A percentile compares a stretch with the other conserved stretches of the same genome.
Conservation (phyloP, 495 filamentous ascomycete species). For the Talaromyces proteolyticus region DNA sequence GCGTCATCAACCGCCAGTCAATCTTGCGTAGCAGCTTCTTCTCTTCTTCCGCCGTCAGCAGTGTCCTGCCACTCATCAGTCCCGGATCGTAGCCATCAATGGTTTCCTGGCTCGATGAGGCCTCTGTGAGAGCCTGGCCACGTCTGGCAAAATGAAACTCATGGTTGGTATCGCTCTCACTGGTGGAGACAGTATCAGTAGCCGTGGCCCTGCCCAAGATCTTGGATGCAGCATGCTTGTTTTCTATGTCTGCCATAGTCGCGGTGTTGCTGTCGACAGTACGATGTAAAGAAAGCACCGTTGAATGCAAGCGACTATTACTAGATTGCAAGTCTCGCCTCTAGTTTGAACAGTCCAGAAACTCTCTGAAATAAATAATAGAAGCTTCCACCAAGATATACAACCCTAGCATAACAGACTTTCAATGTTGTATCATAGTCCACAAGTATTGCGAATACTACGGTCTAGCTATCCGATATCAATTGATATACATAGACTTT, state of each 20-base stretch:
- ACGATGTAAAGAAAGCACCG: background rate
- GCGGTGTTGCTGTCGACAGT: background rate
- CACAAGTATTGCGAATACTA: conserved; percentile 2
- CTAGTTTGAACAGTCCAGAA: too few species aligned
- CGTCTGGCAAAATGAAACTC: conserved; percentile 15
- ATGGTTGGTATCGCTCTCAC: conserved; percentile 15
- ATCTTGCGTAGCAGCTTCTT: conserved; percentile 34
- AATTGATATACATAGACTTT: background rate
- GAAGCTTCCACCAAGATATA: background rate
- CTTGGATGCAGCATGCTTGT: background rate
- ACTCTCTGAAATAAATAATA: background rate
- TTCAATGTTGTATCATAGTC: background rate
- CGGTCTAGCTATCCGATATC: background rate
- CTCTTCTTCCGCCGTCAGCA: conserved; percentile 33
- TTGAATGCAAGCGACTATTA: background rate
- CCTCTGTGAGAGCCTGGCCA: conserved; percentile 12
- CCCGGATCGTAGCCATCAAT: conserved; percentile 35
- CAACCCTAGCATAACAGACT: background rate
- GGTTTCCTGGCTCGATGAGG: conserved; percentile 12
- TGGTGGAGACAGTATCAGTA: conserved; percentile 14
- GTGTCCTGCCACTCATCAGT: conserved; percentile 31
- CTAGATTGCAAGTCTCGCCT: too few species aligned
- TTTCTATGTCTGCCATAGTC: background rate
- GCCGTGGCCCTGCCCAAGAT: background rate
- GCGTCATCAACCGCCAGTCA: conserved; percentile 39